Evolutionary conservation across 2,329 filamentous ascomycete genomes (phyloP).

Genomic region (Apiospora malaysiana): DNA sequence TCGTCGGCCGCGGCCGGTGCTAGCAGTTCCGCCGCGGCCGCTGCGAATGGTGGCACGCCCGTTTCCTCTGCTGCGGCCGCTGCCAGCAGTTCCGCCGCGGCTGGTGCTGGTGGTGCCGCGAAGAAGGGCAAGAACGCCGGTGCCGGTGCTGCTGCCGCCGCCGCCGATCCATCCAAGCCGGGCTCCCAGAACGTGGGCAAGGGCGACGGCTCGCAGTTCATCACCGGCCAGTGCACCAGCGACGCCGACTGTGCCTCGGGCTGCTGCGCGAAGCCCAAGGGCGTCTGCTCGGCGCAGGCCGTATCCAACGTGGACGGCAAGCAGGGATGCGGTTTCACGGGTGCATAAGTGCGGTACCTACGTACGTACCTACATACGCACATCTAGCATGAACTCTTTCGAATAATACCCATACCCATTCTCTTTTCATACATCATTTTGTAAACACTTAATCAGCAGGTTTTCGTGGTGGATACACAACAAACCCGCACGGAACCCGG

Average conservation of each 20-base stretch:
- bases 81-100: neutral
- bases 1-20: neutral
- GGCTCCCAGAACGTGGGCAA: constrained; percentile 36
- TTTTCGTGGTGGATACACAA: no score
- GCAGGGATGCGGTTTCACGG: constrained; percentile 33
- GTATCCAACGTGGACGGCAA: constrained; percentile 33
- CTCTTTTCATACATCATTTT: no score
- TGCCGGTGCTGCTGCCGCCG: neutral
- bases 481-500: no score
- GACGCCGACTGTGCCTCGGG: constrained; percentile 38
- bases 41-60: neutral
- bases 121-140: neutral
- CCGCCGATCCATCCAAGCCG: constrained; percentile 25
- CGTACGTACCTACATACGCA: no score
- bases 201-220: constrained; percentile 36
- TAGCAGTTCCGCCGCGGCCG: neutral
- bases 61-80: neutral
- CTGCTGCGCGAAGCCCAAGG: constrained; percentile 34
- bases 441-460: no score
- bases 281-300: constrained; percentile 34
- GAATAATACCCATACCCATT: no score
- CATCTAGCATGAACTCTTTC: no score
- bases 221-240: constrained; percentile 37
- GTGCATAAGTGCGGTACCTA: neutral
- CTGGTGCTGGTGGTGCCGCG: neutral